Evolutionary conservation across 805 yeast genomes (phyloP).

Genomic region (Lipomyces kockii): DNA sequence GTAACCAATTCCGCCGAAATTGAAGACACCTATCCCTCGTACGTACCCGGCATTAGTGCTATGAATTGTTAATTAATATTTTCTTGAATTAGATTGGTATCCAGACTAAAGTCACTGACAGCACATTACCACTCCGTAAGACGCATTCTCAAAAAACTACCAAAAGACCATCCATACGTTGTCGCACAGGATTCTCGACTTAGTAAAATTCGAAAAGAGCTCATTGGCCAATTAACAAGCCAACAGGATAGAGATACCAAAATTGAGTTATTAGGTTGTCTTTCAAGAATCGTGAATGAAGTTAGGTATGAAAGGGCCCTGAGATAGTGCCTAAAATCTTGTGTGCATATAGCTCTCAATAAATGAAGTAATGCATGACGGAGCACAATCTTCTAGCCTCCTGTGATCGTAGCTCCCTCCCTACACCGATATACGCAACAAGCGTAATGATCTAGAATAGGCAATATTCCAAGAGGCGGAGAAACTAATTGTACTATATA

Average conservation of each 20-base stretch:
- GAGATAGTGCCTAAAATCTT: neutral
- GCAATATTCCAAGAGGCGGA: too few relatives aligned
- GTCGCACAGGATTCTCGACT: conserved; percentile 20
- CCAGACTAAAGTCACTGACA: conserved; percentile 8
- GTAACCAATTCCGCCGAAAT: conserved; percentile 15
- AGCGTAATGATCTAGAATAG: too few relatives aligned
- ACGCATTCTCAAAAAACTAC: conserved; percentile 3
- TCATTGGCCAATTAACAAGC: conserved; percentile 7
- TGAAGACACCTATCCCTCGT: conserved; percentile 4
- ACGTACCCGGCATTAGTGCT: conserved; percentile 10
- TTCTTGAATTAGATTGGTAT: neutral
- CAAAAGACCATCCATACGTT: conserved; percentile 28
- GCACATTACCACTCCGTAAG: conserved; percentile 6
- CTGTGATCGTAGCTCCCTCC: neutral
- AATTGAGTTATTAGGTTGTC: neutral
- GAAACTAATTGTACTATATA: neutral
- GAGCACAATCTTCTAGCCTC: neutral
- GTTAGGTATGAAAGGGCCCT: neutral
- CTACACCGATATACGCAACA: too few relatives aligned
- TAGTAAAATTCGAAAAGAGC: neutral
- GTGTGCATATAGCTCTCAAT: neutral
- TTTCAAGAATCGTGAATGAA: neutral
- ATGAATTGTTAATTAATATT: neutral
- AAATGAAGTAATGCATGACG: neutral
- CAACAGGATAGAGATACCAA: neutral